Evolutionary conservation across 2,329 filamentous ascomycete genomes (phyloP), one percentile per base, ranked within the genome.

Genomic region (Madurella mycetomatis): DNA sequence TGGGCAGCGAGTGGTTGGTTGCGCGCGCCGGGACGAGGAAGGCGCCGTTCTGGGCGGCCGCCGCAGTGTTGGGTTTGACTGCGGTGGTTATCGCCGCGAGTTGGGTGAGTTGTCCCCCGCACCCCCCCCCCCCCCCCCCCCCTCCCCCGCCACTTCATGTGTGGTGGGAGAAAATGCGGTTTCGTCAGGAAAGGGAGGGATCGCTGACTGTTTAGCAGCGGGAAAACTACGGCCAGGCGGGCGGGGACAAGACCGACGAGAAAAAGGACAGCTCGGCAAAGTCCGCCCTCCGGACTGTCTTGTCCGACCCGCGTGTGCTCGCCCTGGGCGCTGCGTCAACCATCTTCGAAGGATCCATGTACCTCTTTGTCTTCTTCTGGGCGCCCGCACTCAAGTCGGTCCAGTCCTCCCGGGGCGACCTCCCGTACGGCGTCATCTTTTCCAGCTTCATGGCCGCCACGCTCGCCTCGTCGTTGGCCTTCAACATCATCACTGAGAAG

Each of bases 311-410:
- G 41, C 72, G 73, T 13, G 75, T 82, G 47, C 66, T 81, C 18
- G 71, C 76, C 8, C 70, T 83, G 9, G 75, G 74, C 2, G 64
- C 81, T 13, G 73, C 76, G 5, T 79, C 78, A 2, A 80, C 77
- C 49, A 73, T 81, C 61, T 83, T 83, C 62, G 80, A 83, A 65
- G 79, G 79, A 13, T 77, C 76, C 15, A 79, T 83, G 70, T 83
- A 82, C 64, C 72, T 83, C 18, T 83, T 82, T 65, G 78, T 83
- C 49, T 82, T 68, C 63, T 81, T 82, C 68, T 83, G 80, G 75
- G 74, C 77, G 2, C 78, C 80, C 0, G 76, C 78, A 2, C 67
- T 83, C 43, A 73, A 69, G 49, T 67, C 71, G 2, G 66, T 69
- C 1, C 65, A 67, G n/a, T 50, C 64, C 7, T 49, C 65, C 1